A percentile compares a stretch with the other conserved stretches of the same genome.
Conservation (phyloP, 768 basidiomycete species). For the Boletus tomentosulus region DNA sequence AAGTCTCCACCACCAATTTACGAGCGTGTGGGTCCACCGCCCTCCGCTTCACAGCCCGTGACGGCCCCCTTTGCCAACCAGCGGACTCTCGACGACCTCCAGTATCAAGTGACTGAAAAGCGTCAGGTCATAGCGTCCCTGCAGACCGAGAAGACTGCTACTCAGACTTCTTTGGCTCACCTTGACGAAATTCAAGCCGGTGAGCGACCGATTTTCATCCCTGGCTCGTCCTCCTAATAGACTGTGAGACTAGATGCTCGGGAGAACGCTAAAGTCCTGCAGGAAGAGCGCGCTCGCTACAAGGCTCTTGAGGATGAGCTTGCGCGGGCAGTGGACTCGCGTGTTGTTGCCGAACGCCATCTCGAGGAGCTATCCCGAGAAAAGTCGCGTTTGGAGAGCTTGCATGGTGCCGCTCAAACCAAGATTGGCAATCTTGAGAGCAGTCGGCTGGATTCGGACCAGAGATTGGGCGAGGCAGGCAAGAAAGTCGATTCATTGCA, state of each 20-base stretch:
- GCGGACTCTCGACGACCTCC: slow-evolving; percentile 11
- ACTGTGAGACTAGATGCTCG: slow-evolving; percentile 12
- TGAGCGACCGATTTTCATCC: slow-evolving; percentile 10
- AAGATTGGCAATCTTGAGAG: slow-evolving; percentile 17
- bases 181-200: slow-evolving; percentile 32
- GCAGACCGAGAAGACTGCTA: slow-evolving; percentile 24
- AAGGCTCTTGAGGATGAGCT: slow-evolving; percentile 22
- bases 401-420: slow-evolving; percentile 6
- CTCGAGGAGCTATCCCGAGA: slow-evolving; percentile 21
- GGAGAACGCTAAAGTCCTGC: slow-evolving; percentile 11
- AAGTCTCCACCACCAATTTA: slow-evolving; percentile 14
- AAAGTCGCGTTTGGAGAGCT: slow-evolving; percentile 21
- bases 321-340: slow-evolving; percentile 11
- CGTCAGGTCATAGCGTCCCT: slow-evolving; percentile 16
- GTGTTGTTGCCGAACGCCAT: slow-evolving; percentile 6
- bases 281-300: slow-evolving; percentile 17
- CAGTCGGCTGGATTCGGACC: slow-evolving; percentile 7
- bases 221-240: background rate
- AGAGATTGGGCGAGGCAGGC: slow-evolving; percentile 6
- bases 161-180: slow-evolving; percentile 24
- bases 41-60: background rate
- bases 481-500: slow-evolving; percentile 14
- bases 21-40: slow-evolving; percentile 8
- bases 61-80: background rate
- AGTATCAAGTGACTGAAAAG: slow-evolving; percentile 16